Conservation (phyloP, 768 basidiomycete species). For the Lactarius sp. region DNA sequence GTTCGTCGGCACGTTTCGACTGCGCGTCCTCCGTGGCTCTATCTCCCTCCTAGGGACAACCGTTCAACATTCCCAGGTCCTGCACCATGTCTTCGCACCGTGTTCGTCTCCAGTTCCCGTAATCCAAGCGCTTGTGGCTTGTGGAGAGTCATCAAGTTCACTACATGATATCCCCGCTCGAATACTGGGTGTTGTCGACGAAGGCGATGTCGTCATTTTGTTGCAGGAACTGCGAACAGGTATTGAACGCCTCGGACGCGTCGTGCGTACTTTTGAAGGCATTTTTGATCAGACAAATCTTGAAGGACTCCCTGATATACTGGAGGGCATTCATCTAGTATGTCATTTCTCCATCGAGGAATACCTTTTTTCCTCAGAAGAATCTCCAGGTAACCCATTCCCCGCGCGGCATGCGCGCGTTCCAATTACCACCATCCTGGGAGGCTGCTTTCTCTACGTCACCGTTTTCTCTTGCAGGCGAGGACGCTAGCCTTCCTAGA, state of each 20-base stretch:
- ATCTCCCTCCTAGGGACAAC: slow-evolving; percentile 54
- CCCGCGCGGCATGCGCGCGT: slow-evolving; percentile 34
- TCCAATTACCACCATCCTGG: slow-evolving; percentile 37
- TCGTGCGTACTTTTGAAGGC: slow-evolving; percentile 59
- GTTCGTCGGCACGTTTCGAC: slow-evolving; percentile 59
- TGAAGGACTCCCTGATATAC: slow-evolving; percentile 39
- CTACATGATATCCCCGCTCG: slow-evolving; percentile 21
- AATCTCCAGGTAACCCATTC: slow-evolving; percentile 28
- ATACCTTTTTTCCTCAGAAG: slow-evolving; percentile 20
- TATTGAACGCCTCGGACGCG: slow-evolving; percentile 58
- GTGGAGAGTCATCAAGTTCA: slow-evolving; percentile 18
- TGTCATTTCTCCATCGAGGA: slow-evolving; percentile 22
- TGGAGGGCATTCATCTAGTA: slow-evolving; percentile 50
- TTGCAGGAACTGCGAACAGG: slow-evolving; percentile 55
- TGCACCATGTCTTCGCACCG: slow-evolving; percentile 66
- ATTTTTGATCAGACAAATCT: slow-evolving; percentile 53
- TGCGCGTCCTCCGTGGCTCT: slow-evolving; percentile 60
- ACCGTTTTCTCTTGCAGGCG: background rate
- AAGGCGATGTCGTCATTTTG: slow-evolving; percentile 42
- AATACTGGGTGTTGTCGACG: slow-evolving; percentile 16
- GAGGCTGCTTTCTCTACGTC: slow-evolving; percentile 28
- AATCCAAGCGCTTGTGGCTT: slow-evolving; percentile 33
- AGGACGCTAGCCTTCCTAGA: background rate
- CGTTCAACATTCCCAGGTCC: slow-evolving; percentile 37
- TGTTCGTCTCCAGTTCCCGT: slow-evolving; percentile 71